Conservation (phyloP, 345 rosid genomes). For the Odontarrhena argentea region DNA sequence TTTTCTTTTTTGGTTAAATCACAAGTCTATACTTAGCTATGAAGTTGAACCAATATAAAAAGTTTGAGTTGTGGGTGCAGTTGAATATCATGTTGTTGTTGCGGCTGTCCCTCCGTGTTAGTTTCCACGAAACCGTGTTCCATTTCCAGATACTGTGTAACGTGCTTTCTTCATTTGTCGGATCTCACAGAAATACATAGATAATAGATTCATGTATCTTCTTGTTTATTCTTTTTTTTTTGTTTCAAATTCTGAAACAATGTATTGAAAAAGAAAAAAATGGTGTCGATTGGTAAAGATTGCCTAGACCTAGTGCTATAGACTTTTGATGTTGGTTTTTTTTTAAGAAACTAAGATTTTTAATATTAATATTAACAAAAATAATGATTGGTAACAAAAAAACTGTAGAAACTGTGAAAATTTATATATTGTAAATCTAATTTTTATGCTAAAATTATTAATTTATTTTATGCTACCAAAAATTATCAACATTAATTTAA, state of each 20-base stretch:
- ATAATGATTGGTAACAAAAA: too few species aligned
- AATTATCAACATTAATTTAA: too few species aligned
- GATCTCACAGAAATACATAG: slow-evolving; percentile 13
- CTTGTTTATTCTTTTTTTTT: background rate
- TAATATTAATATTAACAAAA: too few species aligned
- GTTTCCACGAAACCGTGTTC: slow-evolving; percentile 44
- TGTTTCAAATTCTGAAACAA: background rate
- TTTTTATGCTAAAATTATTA: too few species aligned
- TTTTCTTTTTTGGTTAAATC: too few species aligned
- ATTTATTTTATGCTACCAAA: too few species aligned
- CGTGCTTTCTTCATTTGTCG: slow-evolving; percentile 28
- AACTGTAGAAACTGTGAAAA: too few species aligned
- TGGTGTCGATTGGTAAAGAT: too few species aligned
- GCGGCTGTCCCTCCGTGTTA: slow-evolving; percentile 32
- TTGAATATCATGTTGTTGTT: slow-evolving; percentile 32
- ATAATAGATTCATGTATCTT: slow-evolving; percentile 24
- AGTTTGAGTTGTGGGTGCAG: slow-evolving; percentile 20
- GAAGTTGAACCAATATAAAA: background rate
- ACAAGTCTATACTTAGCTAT: background rate
- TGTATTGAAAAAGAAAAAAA: background rate
- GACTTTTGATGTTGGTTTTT: too few species aligned
- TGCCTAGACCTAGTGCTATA: too few species aligned
- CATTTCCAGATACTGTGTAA: slow-evolving; percentile 20
- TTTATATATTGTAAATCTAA: too few species aligned
- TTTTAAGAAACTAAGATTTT: too few species aligned